Evolutionary conservation across 768 basidiomycete species (phyloP), one percentile per base, ranked within the genome.

Genomic region (Leccinum subtestaceum): DNA sequence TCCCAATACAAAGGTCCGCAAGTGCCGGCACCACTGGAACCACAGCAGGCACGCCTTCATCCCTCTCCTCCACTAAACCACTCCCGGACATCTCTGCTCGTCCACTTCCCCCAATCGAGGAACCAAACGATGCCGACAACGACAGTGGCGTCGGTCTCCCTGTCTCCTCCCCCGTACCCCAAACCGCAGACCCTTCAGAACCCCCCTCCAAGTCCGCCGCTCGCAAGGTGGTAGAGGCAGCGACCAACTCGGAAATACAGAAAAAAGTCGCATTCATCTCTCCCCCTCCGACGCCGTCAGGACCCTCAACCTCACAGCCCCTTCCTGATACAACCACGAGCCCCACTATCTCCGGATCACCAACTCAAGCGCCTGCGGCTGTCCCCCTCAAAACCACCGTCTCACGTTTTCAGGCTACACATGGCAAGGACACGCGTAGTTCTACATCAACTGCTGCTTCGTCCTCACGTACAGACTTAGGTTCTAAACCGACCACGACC

Each of bases 251-350:
- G 61, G 87, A 88, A 63, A 77, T 83, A 32, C 84, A 83, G 68
- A 94, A 94, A 80, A 92, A 92, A 76, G 92, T 94, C 48, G 92
- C 91, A 27, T 94, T 94, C 75, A 81, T 89, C 66, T 91, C 90
- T 29, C 90, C 91, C 52, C 84, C 88, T 13, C 88, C 88, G 29
- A 88, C 89, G 0, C 85, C 87, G 52, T 73, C 78, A 40, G 80
- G 76, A 60, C 76, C 81, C 60, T 69, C 70, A 55, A 60, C 70
- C 61, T 83, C 86, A 72, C 81, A 79, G 67, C 71, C 78, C 53
- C 75, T 84, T 56, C 80, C 83, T 50, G 80, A 82, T 63, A 72
- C 80, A 60, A 74, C 79, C 55, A 63, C 72, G 62, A 63, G 64
- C 70, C 63, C 69, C 71, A 61, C 65, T 60, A 72, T 64, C 65